phyloP scores from a whole-genome alignment of 176 grass and related monocot genomes.

The Elymus sibiricus region DNA sequence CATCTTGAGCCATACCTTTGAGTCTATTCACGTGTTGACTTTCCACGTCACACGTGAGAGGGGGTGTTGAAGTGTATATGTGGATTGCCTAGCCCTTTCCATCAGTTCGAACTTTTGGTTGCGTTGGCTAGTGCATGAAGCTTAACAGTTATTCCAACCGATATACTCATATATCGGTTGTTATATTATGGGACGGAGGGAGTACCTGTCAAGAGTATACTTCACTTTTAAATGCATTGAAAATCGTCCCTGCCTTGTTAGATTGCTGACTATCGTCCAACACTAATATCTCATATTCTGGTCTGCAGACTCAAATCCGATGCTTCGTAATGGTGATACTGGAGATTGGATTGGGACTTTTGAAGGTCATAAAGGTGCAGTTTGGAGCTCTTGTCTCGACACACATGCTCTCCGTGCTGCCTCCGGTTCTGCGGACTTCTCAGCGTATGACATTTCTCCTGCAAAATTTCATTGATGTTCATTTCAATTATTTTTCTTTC shows the following conservation, averaged over 20 bases:
- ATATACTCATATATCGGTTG: no score
- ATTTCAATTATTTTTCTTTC: neutral
- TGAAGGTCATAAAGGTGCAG: constrained; percentile 97
- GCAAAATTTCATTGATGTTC: constrained; percentile 3
- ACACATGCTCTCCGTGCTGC: constrained; percentile 83
- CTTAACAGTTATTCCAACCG: no score
- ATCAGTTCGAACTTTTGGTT: no score
- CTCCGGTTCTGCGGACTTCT: constrained; percentile 93
- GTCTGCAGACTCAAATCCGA: constrained; percentile 80
- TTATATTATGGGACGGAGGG: no score
- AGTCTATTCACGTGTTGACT: no score
- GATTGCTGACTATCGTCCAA: neutral
- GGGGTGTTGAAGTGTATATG: no score
- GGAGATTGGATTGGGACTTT: constrained; percentile 99
- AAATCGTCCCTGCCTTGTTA: neutral
- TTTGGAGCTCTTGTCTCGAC: constrained; percentile 97
- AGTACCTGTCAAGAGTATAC: neutral
- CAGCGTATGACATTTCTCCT: constrained; percentile 63
- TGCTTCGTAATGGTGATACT: constrained; percentile 98
- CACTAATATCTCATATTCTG: neutral
- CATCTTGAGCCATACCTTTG: no score
- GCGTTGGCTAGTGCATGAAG: no score
- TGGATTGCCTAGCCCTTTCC: no score
- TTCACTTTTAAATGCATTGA: neutral
- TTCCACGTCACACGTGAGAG: no score